Conservation (phyloP, 1,284 basidiomycete species). For the Ganoderma lingzhi region DNA sequence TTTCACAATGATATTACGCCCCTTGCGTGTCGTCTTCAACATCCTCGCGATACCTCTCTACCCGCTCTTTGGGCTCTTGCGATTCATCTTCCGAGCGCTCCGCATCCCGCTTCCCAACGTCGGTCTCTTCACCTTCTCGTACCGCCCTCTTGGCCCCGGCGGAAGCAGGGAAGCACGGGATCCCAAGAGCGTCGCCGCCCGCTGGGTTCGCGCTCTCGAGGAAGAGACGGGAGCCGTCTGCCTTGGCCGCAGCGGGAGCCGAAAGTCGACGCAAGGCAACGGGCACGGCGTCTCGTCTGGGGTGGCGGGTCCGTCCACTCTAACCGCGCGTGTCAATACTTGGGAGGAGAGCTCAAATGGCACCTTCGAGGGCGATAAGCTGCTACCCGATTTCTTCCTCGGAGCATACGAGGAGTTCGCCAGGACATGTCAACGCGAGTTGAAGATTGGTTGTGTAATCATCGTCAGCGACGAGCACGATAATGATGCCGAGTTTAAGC, state of each 20-base stretch:
- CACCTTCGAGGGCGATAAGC: conserved; percentile 45
- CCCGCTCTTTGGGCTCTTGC: conserved; percentile 39
- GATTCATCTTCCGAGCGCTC: conserved; percentile 45
- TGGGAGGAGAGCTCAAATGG: conserved; percentile 33
- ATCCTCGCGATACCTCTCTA: conserved; percentile 46
- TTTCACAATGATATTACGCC: conserved; percentile 32
- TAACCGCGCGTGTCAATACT: conserved; percentile 39
- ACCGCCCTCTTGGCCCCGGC: conserved; percentile 46
- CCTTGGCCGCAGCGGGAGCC: conserved; percentile 41
- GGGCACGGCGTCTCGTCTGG: conserved; percentile 39
- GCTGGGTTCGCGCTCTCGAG: conserved; percentile 80
- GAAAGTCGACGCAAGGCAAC: conserved; percentile 33
- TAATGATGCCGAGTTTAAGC: conserved; percentile 87
- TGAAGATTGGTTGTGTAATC: conserved; percentile 81
- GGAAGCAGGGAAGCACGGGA: conserved; percentile 48
- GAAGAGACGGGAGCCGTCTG: conserved; percentile 81
- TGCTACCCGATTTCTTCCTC: conserved; percentile 82
- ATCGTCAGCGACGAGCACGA: conserved; percentile 94
- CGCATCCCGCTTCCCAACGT: conserved; percentile 45
- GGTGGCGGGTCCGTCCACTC: conserved; percentile 51
- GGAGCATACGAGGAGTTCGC: conserved; percentile 88
- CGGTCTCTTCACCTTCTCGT: conserved; percentile 41
- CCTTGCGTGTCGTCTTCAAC: conserved; percentile 39
- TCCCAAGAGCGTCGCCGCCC: conserved; percentile 60
- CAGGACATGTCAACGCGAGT: conserved; percentile 71